Evolutionary conservation across 176 grass and related monocot species (phyloP).

Genomic region (Aegilops sharonensis): DNA sequence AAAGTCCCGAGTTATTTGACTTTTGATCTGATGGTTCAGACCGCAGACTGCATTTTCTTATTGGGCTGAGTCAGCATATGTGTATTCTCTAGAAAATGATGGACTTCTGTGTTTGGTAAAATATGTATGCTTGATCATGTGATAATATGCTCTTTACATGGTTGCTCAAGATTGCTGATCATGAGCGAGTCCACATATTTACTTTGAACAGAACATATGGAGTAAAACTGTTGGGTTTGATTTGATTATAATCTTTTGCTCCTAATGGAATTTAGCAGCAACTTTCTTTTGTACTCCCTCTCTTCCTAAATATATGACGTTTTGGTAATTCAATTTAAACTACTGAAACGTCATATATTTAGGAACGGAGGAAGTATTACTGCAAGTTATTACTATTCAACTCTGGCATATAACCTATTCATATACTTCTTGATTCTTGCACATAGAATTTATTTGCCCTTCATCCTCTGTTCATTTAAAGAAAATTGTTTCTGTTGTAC

Average conservation of each 20-base stretch:
- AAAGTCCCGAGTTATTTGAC: neutral
- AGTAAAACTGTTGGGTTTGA: constrained; percentile 7
- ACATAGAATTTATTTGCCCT: neutral
- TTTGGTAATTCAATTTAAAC: no score
- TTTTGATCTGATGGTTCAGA: neutral
- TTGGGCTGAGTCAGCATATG: neutral
- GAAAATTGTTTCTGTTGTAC: constrained; percentile 31
- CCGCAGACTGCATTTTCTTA: neutral
- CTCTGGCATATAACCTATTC: neutral
- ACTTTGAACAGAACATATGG: neutral
- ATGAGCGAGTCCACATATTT: neutral
- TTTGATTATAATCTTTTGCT: neutral
- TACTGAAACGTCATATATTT: no score
- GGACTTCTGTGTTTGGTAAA: neutral
- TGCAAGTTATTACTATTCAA: neutral
- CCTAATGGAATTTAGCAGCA: neutral
- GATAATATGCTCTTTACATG: neutral
- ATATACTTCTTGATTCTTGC: neutral
- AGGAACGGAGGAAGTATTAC: neutral
- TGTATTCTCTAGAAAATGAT: neutral
- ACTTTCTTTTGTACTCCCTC: neutral
- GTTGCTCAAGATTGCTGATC: neutral
- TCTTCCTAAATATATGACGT: no score
- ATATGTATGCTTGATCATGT: constrained; percentile 7
- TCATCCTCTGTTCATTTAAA: constrained; percentile 33